Conservation (phyloP, 768 basidiomycete species). For the Paxillus rubicundulus region DNA sequence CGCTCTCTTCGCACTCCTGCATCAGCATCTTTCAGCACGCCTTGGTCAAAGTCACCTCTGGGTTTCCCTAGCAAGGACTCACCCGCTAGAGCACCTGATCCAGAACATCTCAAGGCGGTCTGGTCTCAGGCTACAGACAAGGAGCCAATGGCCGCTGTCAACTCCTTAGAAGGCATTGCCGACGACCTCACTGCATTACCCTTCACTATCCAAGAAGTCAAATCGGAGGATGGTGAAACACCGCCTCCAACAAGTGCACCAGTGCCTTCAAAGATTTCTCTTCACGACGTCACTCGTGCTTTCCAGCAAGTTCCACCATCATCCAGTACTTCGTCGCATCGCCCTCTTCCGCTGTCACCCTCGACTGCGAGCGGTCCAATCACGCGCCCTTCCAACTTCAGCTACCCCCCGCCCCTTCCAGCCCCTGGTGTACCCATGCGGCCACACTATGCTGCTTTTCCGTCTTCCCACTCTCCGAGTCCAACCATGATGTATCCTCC, state of each 20-base stretch:
- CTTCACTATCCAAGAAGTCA: conserved; percentile 80
- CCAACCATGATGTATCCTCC: conserved; percentile 67
- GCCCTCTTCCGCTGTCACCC: conserved; percentile 49
- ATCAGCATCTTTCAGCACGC: conserved; percentile 32
- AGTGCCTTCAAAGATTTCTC: conserved; percentile 68
- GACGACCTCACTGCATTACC: conserved; percentile 80
- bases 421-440: conserved; percentile 49
- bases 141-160: conserved; percentile 61
- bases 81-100: conserved; percentile 66
- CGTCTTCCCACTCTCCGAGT: conserved; percentile 67
- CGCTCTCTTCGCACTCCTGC: conserved; percentile 48
- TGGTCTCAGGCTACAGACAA: conserved; percentile 81
- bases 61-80: conserved; percentile 64
- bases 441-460: conserved; percentile 56
- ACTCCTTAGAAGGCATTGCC: conserved; percentile 80
- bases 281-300: conserved; percentile 79
- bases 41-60: conserved; percentile 54
- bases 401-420: conserved; percentile 39
- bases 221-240: conserved; percentile 81
- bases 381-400: conserved; percentile 26
- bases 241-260: conserved; percentile 63
- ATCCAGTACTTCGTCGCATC: conserved; percentile 44
- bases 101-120: conserved; percentile 81
- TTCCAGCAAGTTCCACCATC: conserved; percentile 83
- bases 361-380: conserved; percentile 37